phyloP scores from a whole-genome alignment of 2,329 filamentous ascomycete genomes.

The Aschersonia sp. region DNA sequence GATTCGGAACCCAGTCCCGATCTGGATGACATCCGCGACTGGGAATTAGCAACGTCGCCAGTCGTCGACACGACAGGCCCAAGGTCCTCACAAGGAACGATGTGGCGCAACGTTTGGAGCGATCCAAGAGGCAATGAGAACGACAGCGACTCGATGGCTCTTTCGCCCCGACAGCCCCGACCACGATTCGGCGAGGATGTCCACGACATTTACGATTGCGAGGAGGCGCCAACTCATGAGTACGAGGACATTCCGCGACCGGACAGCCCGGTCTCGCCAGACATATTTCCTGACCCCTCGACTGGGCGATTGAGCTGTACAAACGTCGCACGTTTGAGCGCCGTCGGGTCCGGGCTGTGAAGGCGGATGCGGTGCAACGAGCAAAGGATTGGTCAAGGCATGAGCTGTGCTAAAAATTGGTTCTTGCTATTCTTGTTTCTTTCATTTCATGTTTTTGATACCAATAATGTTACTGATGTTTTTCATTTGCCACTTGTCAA shows the following conservation, averaged over 20 bases:
- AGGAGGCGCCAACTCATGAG: neutral
- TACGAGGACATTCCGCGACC: conserved; percentile 21
- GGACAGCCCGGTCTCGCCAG: conserved; percentile 24
- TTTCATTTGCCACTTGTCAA: too few species aligned
- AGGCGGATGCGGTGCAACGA: too few species aligned
- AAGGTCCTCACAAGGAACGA: neutral
- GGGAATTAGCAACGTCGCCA: conserved; percentile 9
- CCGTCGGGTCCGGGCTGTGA: conserved; percentile 6
- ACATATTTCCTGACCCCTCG: conserved; percentile 13
- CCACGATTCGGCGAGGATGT: too few species aligned
- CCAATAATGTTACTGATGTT: too few species aligned
- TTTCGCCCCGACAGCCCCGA: too few species aligned
- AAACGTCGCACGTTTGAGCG: conserved; percentile 24
- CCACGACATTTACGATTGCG: too few species aligned
- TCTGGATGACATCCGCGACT: conserved; percentile 23
- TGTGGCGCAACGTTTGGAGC: neutral
- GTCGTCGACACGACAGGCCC: neutral
- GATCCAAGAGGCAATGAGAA: conserved; percentile 1
- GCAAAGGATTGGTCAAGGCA: too few species aligned
- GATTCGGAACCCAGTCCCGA: conserved; percentile 20
- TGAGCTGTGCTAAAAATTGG: too few species aligned
- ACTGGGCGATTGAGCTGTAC: conserved; percentile 11
- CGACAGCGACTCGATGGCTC: too few species aligned
- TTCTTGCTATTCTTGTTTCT: too few species aligned
- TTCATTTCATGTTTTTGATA: too few species aligned